Conservation (phyloP, 306 rosid genomes). For the Cucurbita ficifolia region DNA sequence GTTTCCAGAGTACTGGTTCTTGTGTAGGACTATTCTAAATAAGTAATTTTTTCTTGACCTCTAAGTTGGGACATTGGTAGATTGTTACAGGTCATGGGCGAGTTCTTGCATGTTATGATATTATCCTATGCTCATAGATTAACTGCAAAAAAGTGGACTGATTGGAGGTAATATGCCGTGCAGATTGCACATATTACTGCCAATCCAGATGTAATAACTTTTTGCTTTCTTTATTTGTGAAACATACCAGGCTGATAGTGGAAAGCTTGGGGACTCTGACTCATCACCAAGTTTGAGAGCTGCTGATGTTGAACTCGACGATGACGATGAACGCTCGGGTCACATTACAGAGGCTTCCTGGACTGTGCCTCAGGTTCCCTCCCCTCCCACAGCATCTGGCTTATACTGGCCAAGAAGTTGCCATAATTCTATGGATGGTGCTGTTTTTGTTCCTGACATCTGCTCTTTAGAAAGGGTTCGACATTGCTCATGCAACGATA, state of each 20-base stretch:
- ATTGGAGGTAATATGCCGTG: neutral
- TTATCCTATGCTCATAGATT: neutral
- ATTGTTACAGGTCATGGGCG: neutral
- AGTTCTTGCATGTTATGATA: neutral
- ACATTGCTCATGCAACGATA: slow-evolving; percentile 14
- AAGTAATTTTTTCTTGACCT: neutral
- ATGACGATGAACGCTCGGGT: slow-evolving; percentile 30
- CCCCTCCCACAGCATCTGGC: slow-evolving; percentile 90
- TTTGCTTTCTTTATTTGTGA: slow-evolving; percentile 15
- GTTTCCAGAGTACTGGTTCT: neutral
- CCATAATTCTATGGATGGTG: slow-evolving; percentile 21
- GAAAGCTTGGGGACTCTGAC: slow-evolving; percentile 57
- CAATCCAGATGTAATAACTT: neutral
- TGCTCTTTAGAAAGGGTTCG: slow-evolving; percentile 18
- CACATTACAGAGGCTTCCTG: slow-evolving; percentile 53
- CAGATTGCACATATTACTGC: neutral
- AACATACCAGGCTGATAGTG: slow-evolving; percentile 49
- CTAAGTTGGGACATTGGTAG: neutral
- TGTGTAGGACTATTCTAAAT: neutral
- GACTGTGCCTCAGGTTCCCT: slow-evolving; percentile 72
- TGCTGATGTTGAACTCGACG: slow-evolving; percentile 33
- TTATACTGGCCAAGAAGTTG: slow-evolving; percentile 54
- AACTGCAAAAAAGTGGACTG: neutral
- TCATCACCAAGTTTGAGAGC: slow-evolving; percentile 38
- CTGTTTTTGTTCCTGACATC: slow-evolving; percentile 56